Base-by-base conservation (phyloP, 768 basidiomycete species). In the Mrakia frigida region DNA sequence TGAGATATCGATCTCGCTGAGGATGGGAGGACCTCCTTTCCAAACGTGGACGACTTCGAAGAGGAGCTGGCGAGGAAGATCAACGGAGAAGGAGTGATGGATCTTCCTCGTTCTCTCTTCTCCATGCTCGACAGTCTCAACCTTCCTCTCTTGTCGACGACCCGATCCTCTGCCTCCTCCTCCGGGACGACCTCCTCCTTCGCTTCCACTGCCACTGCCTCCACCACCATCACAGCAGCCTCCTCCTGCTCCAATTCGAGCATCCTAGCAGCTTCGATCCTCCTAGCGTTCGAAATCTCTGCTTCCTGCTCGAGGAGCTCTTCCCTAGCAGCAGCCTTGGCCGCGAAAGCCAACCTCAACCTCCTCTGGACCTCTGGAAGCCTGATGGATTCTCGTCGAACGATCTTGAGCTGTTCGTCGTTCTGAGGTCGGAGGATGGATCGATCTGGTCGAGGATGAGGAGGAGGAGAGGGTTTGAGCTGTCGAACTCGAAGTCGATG, bases 351-450 rank as follows among this genome's bases (percentile, higher is more conserved):
- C 33, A 31, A 18, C 41, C 73, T 63, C 18, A 74, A 33, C 61
- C 65, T 65, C 28, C 73, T 18, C 52, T 74, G 73, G 18, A 74
- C 73, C 61, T 74, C 73, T 18, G 73, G 73, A 6, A 74, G 61
- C 18, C 73, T 33, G 46, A 74, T 61, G 39, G 59, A 61, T 37
- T 72, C 73, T n/a, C 43, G 46, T 16, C 76, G 72, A 39, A 77
- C 33, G 76, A 77, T 60, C 65, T 73, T 71, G 70, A 73, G 61
- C 25, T 35, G 59, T 31, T 52, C 37, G 31, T 73, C 70, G 16
- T 39, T 33, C 63, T 73, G 43, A 14, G 46, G 9, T 33, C 35
- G 52, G 60, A 73, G 16, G 53, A 53, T 41, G 63, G 31, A 21
- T 39, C 25, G 60, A 52, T 46, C 43, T 28, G 46, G 41, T 28